Evolutionary conservation across 2,329 filamentous ascomycete species (phyloP).

Genomic region (Sphaerulina vaccinii): DNA sequence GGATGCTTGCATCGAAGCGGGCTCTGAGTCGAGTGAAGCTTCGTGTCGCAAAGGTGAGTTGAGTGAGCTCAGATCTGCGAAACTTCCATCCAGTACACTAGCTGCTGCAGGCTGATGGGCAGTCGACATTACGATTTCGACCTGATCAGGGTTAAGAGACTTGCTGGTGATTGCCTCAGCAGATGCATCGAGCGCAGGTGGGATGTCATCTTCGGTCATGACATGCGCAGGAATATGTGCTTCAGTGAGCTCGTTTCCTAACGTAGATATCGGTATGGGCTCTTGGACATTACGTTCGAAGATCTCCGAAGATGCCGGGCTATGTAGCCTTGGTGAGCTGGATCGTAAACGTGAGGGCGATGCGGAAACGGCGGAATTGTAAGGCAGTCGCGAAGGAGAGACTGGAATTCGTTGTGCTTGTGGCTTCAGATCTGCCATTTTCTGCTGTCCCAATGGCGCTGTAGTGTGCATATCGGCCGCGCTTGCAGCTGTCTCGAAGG

Average conservation of each 20-base stretch:
- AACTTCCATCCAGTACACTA: slow-evolving; percentile 51
- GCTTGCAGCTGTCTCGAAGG: slow-evolving; percentile 13
- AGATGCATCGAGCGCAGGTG: slow-evolving; percentile 84
- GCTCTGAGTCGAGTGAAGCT: slow-evolving; percentile 26
- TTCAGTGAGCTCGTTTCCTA: slow-evolving; percentile 68
- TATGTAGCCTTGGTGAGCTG: slow-evolving; percentile 71
- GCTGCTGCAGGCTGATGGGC: slow-evolving; percentile 77
- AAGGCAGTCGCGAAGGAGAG: slow-evolving; percentile 29
- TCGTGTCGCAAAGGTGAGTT: slow-evolving; percentile 25
- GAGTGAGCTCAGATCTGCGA: slow-evolving; percentile 31
- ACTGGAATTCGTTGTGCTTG: slow-evolving; percentile 22
- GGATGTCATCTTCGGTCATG: slow-evolving; percentile 90
- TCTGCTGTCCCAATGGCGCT: slow-evolving; percentile 13
- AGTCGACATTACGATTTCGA: slow-evolving; percentile 87
- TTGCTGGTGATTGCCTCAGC: slow-evolving; percentile 88
- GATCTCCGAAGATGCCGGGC: slow-evolving; percentile 73
- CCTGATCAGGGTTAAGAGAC: slow-evolving; percentile 78
- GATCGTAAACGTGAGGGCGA: slow-evolving; percentile 56
- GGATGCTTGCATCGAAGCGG: slow-evolving; percentile 76
- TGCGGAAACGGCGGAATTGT: slow-evolving; percentile 25
- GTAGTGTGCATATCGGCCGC: slow-evolving; percentile 4
- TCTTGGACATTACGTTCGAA: slow-evolving; percentile 97
- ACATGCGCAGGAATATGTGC: slow-evolving; percentile 87
- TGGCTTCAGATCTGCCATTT: slow-evolving; percentile 18
- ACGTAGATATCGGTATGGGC: slow-evolving; percentile 47